A percentile compares a stretch with the other conserved stretches of the same genome.
Evolutionary conservation across 73 alveolate genomes (phyloP).

Genomic region (Uronychia setigera): DNA sequence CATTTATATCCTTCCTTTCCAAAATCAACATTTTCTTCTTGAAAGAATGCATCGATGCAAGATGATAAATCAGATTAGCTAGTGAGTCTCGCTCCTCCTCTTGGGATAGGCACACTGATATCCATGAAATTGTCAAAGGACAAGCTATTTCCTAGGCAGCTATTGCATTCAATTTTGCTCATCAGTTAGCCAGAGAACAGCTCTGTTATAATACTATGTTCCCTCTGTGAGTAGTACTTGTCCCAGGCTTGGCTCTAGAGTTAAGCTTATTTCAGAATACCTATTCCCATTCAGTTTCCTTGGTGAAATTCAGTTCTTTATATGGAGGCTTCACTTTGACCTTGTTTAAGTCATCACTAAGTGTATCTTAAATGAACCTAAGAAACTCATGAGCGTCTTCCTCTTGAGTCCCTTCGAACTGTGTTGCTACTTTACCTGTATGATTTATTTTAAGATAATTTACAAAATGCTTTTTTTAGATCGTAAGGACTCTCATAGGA

Average conservation of each 20-base stretch:
- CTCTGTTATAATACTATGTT: slow-evolving; percentile 73
- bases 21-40: slow-evolving; percentile 46
- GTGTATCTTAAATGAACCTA: slow-evolving; percentile 71
- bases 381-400: slow-evolving; percentile 89
- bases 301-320: slow-evolving; percentile 64
- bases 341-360: slow-evolving; percentile 80
- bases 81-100: slow-evolving; percentile 17
- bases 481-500: background rate
- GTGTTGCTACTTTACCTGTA: slow-evolving; percentile 51
- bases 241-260: slow-evolving; percentile 59
- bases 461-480: background rate
- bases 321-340: slow-evolving; percentile 69
- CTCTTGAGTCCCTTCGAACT: slow-evolving; percentile 77
- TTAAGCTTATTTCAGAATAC: slow-evolving; percentile 18
- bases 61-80: slow-evolving; percentile 20
- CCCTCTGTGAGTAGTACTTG: slow-evolving; percentile 72
- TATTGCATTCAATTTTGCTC: slow-evolving; percentile 66
- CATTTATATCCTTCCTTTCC: slow-evolving; percentile 62
- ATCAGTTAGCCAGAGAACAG: slow-evolving; percentile 79
- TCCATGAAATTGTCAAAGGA: slow-evolving; percentile 85
- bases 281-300: slow-evolving; percentile 17
- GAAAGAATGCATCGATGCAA: slow-evolving; percentile 39
- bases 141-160: slow-evolving; percentile 57
- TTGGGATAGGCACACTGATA: slow-evolving; percentile 53
- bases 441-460: slow-evolving; percentile 58